Evolutionary conservation across 192 early-diverging fungal genomes (phyloP).

Genomic region (Gaertneriomyces sp.): DNA sequence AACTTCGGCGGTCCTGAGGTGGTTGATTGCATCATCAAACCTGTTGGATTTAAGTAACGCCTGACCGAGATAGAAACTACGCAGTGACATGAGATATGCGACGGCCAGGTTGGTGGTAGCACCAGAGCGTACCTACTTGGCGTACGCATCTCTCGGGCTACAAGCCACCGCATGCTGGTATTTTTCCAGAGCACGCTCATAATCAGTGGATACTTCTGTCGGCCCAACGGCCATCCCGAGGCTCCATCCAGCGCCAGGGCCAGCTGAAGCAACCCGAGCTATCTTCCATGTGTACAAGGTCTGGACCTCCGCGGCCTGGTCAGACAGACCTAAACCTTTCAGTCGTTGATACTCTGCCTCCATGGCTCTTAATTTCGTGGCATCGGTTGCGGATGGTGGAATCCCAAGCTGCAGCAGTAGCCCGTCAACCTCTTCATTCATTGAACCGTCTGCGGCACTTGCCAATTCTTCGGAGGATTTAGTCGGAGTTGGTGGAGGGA

Average conservation of each 20-base stretch:
- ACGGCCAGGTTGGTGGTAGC: neutral
- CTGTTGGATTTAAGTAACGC: constrained; percentile 12
- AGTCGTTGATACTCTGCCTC: constrained; percentile 50
- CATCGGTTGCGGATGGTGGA: constrained; percentile 33
- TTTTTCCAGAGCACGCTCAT: constrained; percentile 30
- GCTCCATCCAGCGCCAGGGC: constrained; percentile 15
- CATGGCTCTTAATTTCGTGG: constrained; percentile 42
- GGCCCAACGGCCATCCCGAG: neutral
- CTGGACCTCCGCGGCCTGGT: constrained; percentile 49
- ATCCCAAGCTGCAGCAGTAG: constrained; percentile 43
- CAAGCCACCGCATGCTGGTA: constrained; percentile 33
- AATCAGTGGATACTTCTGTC: too few relatives aligned
- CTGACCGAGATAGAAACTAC: constrained; percentile 24
- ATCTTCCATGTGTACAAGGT: constrained; percentile 42
- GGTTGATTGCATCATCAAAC: constrained; percentile 21
- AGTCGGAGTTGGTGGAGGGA: constrained; percentile 17
- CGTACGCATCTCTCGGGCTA: constrained; percentile 18
- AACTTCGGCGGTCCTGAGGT: constrained; percentile 28
- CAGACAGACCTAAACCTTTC: constrained; percentile 26
- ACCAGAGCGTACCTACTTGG: constrained; percentile 19
- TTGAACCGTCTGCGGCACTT: constrained; percentile 38
- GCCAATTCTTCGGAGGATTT: constrained; percentile 6
- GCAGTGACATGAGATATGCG: neutral
- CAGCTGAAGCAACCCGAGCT: constrained; percentile 24
- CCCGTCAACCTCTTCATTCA: constrained; percentile 49